These are phyloP conservation scores for Puccinia triticina DNA, from an alignment of 1,284 basidiomycete species.

Conservation along the genomic window DNA sequence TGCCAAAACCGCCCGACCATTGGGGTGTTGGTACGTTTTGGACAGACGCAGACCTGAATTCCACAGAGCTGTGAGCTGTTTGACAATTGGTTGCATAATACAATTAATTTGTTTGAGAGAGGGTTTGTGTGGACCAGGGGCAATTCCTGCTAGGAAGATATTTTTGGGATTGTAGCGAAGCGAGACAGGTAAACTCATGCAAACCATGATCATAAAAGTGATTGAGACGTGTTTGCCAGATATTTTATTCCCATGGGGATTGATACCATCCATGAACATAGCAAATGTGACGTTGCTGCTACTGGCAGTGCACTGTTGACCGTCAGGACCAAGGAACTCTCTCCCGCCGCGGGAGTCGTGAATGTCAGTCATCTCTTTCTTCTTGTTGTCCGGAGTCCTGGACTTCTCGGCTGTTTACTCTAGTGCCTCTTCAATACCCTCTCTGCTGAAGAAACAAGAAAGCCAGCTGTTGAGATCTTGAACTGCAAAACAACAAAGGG, in stretches of 20 bases:
- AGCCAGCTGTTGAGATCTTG: slow-evolving; percentile 20
- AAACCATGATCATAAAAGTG: slow-evolving; percentile 24
- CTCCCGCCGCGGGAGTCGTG: slow-evolving; percentile 22
- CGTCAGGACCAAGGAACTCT: slow-evolving; percentile 18
- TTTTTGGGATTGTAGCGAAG: slow-evolving; percentile 53
- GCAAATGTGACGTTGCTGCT: slow-evolving; percentile 7
- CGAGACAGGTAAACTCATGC: slow-evolving; percentile 49
- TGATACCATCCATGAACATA: slow-evolving; percentile 41
- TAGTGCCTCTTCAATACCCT: slow-evolving; percentile 27
- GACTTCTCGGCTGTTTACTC: neutral
- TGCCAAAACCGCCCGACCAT: neutral
- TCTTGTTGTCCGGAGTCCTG: neutral
- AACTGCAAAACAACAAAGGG: slow-evolving; percentile 8
- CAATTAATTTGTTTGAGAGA: slow-evolving; percentile 53
- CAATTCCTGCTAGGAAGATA: slow-evolving; percentile 56
- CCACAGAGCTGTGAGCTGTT: slow-evolving; percentile 24
- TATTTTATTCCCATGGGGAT: slow-evolving; percentile 7
- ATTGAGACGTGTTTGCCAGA: slow-evolving; percentile 14
- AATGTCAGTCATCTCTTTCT: neutral
- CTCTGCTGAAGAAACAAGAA: slow-evolving; percentile 7
- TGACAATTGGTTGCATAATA: slow-evolving; percentile 4
- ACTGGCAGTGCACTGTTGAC: slow-evolving; percentile 7
- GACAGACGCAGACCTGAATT: neutral
- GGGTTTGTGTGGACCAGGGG: slow-evolving; percentile 58
- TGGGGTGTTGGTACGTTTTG: neutral